Conservation (phyloP, 2,329 filamentous ascomycete genomes). For the Ophiocordyceps camponoti-saundersi region DNA sequence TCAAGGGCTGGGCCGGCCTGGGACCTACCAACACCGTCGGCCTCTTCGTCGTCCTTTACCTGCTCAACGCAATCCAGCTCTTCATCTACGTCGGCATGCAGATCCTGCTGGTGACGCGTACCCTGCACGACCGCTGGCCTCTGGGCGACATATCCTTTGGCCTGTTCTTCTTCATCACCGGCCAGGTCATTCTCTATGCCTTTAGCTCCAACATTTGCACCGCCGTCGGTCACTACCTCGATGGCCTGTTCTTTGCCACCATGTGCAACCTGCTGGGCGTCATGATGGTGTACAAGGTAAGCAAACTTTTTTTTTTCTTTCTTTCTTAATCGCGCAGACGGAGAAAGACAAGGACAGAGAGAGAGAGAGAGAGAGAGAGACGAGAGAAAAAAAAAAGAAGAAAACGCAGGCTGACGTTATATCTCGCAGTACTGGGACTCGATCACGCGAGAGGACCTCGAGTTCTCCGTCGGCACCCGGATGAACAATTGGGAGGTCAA, state of each 20-base stretch:
- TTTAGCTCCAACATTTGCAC: slow-evolving; percentile 77
- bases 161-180: slow-evolving; percentile 76
- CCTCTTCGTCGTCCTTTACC: slow-evolving; percentile 79
- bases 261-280: slow-evolving; percentile 85
- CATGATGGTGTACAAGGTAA: slow-evolving; percentile 98
- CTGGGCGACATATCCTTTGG: slow-evolving; percentile 83
- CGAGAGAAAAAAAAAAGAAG: too few species aligned
- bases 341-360: too few species aligned
- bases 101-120: slow-evolving; percentile 72
- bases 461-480: slow-evolving; percentile 91
- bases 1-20: slow-evolving; percentile 79
- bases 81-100: slow-evolving; percentile 78
- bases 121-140: slow-evolving; percentile 89
- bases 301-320: not conserved
- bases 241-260: slow-evolving; percentile 87
- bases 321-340: too few species aligned
- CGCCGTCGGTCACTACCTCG: slow-evolving; percentile 75
- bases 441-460: slow-evolving; percentile 93
- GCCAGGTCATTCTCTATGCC: slow-evolving; percentile 84
- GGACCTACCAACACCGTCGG: slow-evolving; percentile 74
- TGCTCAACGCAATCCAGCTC: slow-evolving; percentile 77
- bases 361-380: too few species aligned
- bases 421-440: slow-evolving; percentile 85
- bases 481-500: slow-evolving; percentile 99
- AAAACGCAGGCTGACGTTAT: not conserved